phyloP scores from a whole-genome alignment of 2,329 filamentous ascomycete genomes.

The Monosporascus ibericus region DNA sequence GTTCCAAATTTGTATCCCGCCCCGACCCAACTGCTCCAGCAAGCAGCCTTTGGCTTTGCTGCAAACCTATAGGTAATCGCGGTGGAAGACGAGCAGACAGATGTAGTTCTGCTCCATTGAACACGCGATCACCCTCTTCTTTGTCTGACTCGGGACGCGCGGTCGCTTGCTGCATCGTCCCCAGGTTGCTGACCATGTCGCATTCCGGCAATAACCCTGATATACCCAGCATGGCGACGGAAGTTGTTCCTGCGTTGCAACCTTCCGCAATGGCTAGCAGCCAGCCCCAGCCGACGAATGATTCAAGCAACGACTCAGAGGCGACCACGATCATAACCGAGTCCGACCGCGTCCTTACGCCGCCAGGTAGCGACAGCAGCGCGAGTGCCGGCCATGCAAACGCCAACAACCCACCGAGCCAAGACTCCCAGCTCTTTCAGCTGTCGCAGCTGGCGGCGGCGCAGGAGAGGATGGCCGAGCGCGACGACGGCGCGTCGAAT shows the following conservation, averaged over 20 bases:
- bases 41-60: background rate
- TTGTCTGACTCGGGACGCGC: background rate
- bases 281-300: slow-evolving; percentile 18
- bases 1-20: too few species aligned
- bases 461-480: slow-evolving; percentile 40
- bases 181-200: background rate
- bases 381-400: slow-evolving; percentile 29
- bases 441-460: slow-evolving; percentile 53
- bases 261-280: slow-evolving; percentile 9
- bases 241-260: slow-evolving; percentile 3
- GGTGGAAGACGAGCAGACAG: background rate
- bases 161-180: background rate
- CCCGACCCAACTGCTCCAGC: background rate
- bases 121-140: background rate
- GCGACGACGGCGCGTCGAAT: slow-evolving; percentile 28
- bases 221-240: background rate
- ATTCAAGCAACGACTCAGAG: slow-evolving; percentile 38
- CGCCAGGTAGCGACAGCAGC: slow-evolving; percentile 36
- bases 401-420: slow-evolving; percentile 36
- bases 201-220: background rate
- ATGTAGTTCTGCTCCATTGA: background rate
- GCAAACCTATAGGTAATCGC: background rate
- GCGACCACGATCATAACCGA: slow-evolving; percentile 35
- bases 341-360: slow-evolving; percentile 37
- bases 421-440: slow-evolving; percentile 50